A percentile compares a stretch with the other conserved stretches of the same genome.
These are phyloP conservation scores for Rhodosporidiobolus odoratus DNA, from an alignment of 768 basidiomycete genomes.

Conservation along the genomic window DNA sequence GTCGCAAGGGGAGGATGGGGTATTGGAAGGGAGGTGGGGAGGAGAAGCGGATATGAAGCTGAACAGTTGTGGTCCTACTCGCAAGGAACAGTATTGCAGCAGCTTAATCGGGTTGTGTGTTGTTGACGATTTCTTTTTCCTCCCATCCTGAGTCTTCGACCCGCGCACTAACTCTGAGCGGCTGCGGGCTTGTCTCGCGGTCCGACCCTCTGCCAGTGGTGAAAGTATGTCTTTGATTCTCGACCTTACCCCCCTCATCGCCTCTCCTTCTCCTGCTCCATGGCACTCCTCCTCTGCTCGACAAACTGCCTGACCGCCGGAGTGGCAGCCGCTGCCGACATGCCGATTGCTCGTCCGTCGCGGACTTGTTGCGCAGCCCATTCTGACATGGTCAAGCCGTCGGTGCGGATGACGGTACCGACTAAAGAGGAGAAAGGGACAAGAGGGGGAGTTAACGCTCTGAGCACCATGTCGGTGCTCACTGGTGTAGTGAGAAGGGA, in stretches of 20 bases:
- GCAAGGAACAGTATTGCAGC: no score
- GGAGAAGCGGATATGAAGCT: background rate
- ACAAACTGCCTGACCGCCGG: background rate
- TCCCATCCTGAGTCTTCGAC: no score
- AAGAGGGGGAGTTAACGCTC: background rate
- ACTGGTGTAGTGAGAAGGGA: background rate
- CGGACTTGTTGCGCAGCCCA: constrained; percentile 34
- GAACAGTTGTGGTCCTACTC: background rate
- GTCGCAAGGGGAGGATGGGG: constrained; percentile 19
- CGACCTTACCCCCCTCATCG: background rate
- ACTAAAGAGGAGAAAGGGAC: constrained; percentile 1
- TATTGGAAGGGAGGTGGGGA: constrained; percentile 8
- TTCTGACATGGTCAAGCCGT: constrained; percentile 37
- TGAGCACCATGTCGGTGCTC: no score
- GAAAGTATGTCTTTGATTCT: no score
- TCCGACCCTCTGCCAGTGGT: no score
- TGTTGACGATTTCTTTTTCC: no score
- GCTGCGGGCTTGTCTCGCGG: no score
- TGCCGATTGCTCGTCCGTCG: constrained; percentile 13
- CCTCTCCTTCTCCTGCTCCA: background rate
- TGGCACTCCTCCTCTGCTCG: constrained; percentile 11
- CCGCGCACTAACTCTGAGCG: no score
- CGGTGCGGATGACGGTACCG: constrained; percentile 37
- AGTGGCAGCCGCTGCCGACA: background rate
- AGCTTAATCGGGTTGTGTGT: no score